These are phyloP conservation scores for Vitis vinifera DNA, from an alignment of 164 flowering plant species.

Conservation along the genomic window ASM3070453v1 NC_081821.1:9399001-9399500, in stretches of 20 bases:
- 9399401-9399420: no score
- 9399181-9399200: conserved; percentile 8
- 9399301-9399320: neutral
- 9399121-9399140: conserved; percentile 6
- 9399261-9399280: neutral
- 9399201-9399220: neutral
- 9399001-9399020: no score
- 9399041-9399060: no score
- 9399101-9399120: neutral
- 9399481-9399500: no score
- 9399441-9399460: no score
- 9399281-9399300: conserved; percentile 5
- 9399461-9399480: no score
- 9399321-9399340: neutral
- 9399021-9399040: no score
- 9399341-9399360: no score
- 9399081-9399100: neutral
- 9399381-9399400: no score
- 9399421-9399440: no score
- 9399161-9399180: neutral
- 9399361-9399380: no score
- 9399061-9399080: no score
- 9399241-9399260: neutral
- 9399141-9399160: neutral
- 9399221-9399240: neutral